A percentile compares a stretch with the other conserved stretches of the same genome.
Evolutionary conservation across 306 rosid species (phyloP).

Genomic region (Geum urbanum): DNA sequence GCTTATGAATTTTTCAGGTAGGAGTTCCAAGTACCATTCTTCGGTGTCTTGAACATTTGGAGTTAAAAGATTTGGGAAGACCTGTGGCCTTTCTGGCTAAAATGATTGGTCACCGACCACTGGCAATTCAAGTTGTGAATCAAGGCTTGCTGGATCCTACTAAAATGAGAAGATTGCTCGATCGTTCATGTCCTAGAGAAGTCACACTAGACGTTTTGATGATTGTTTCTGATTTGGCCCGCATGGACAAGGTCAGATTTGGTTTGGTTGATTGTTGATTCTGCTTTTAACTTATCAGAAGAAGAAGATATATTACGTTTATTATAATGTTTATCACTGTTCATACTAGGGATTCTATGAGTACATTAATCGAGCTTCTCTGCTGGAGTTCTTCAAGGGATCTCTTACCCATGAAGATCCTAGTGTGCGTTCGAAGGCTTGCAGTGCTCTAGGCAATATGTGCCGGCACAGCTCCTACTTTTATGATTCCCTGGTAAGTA

Average conservation of each 20-base stretch:
- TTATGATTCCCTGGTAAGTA: constrained; percentile 61
- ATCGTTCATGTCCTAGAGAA: constrained; percentile 64
- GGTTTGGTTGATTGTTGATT: background rate
- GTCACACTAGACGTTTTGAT: constrained; percentile 67
- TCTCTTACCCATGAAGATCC: constrained; percentile 85
- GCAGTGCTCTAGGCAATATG: constrained; percentile 98
- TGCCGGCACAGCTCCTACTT: constrained; percentile 88
- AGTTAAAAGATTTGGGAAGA: constrained; percentile 62
- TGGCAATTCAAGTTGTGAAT: constrained; percentile 75
- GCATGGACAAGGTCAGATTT: constrained; percentile 86
- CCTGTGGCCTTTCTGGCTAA: constrained; percentile 94
- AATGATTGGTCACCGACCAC: constrained; percentile 71
- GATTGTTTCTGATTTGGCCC: constrained; percentile 95
- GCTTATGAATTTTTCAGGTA: constrained; percentile 54
- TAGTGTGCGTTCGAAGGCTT: constrained; percentile 83
- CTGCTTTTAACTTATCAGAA: background rate
- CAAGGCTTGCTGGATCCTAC: constrained; percentile 77
- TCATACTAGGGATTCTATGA: constrained; percentile 67
- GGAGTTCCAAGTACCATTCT: constrained; percentile 72
- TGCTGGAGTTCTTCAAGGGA: constrained; percentile 74
- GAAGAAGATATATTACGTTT: background rate
- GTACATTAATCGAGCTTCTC: constrained; percentile 65
- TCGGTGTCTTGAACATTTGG: constrained; percentile 67
- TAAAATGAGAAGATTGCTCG: constrained; percentile 67
- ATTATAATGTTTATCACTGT: background rate